Evolutionary conservation across 257 asterid genomes (phyloP), one percentile per base, ranked within the genome.

Genomic region (Forsythia viridissima): DNA sequence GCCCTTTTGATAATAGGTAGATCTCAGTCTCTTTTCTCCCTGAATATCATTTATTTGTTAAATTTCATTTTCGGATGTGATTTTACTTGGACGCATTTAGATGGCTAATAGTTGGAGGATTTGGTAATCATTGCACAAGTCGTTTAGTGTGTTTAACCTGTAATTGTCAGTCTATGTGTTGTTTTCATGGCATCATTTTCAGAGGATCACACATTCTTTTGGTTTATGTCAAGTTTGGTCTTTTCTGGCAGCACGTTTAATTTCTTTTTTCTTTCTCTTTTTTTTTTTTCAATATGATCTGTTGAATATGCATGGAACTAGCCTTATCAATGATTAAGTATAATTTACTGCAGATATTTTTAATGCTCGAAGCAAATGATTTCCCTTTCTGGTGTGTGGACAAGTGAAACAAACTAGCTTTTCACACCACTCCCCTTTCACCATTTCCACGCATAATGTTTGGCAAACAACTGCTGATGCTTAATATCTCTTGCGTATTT

Each of bases 1-100:
- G 82, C 76, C 77, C 83, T 74, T 82, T 86, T 41, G 90, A 91
- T 73, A 81, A 80, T 72, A 91, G 99, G 97, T 91, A 86, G 20
- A 52, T 3, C 20, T 44, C 37, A 44, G 66, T 61, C 24, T 44
- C 13, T 71, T 3, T n/a, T 55, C 65, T n/a, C 65, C 65, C 10
- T 55, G 65, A 7, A 55, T 55, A 55, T 15, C 7, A 55, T 55
- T 55, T 55, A 55, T 55, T 55, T 16, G 65, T 55, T n/a, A n/a
- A 48, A 48, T 48, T 48, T 48, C 57, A 48, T 48, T 48, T 48
- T 48, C 6, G 57, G 20, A 13, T 48, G 57, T 48, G n/a, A 48
- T 6, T 13, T 81, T 68, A 57, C 30, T 55, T 76, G 21, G 61
- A 75, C 48, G 79, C 63, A 55, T 10, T 44, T 34, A 57, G 11